These are phyloP conservation scores for Solanum virginianum DNA, from an alignment of 257 asterid genomes.

Conservation along the genomic window DNA sequence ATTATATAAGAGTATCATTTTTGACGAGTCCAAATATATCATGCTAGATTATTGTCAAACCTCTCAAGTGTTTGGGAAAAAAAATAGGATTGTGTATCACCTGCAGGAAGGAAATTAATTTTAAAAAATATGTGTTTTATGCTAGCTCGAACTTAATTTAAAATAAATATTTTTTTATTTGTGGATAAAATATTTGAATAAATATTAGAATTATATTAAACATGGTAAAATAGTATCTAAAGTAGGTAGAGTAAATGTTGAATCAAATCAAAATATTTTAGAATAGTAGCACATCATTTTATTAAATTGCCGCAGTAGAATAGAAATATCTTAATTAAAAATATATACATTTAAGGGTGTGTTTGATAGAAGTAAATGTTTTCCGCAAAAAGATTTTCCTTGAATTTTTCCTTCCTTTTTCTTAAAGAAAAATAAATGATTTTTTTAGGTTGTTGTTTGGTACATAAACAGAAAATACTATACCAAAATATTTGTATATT, in stretches of 20 bases:
- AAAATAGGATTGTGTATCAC: background rate
- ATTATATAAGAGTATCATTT: no score
- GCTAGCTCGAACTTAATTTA: background rate
- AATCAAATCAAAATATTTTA: background rate
- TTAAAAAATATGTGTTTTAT: no score
- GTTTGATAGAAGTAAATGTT: background rate
- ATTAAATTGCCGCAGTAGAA: background rate
- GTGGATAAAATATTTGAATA: background rate
- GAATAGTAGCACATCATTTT: background rate
- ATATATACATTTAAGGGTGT: background rate
- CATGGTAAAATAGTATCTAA: background rate
- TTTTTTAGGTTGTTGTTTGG: no score
- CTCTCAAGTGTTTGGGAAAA: background rate
- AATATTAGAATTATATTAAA: background rate
- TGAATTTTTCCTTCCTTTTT: background rate
- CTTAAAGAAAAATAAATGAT: background rate
- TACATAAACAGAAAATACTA: background rate
- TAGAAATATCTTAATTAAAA: background rate
- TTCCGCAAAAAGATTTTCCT: background rate
- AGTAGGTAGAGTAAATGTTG: background rate
- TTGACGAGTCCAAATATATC: background rate
- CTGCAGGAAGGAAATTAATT: no score
- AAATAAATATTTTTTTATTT: background rate
- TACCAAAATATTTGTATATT: background rate
- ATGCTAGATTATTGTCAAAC: no score